phyloP scores from a whole-genome alignment of 1,284 basidiomycete species.

The Cerrena zonata region DNA sequence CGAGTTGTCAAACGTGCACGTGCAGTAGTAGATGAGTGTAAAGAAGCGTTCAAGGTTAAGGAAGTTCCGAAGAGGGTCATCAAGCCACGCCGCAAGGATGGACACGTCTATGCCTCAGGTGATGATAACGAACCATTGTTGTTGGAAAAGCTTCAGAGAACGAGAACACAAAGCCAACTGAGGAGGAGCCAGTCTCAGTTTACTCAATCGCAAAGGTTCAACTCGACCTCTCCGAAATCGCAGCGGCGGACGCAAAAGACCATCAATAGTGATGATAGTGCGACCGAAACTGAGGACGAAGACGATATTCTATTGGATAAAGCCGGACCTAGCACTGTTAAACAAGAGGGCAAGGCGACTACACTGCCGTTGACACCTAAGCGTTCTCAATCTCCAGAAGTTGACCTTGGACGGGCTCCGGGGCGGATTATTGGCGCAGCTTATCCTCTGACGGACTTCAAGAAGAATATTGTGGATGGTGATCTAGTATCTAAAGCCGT shows the following conservation, averaged over 20 bases:
- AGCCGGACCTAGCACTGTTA: conserved; percentile 2
- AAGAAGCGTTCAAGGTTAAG: conserved; percentile 66
- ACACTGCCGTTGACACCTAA: neutral
- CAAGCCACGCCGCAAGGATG: conserved; percentile 44
- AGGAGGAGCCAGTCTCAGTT: neutral
- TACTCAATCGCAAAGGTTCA: conserved; percentile 12
- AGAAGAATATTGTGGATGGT: conserved; percentile 58
- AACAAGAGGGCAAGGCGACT: conserved; percentile 11
- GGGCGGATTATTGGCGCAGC: conserved; percentile 70
- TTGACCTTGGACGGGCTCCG: conserved; percentile 37
- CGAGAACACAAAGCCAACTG: conserved; percentile 19
- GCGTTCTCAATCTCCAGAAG: neutral
- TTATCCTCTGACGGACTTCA: conserved; percentile 72
- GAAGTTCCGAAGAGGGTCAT: conserved; percentile 57
- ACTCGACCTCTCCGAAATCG: conserved; percentile 3
- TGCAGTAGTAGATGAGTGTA: conserved; percentile 56
- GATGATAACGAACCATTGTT: conserved; percentile 62
- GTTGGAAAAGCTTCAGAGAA: conserved; percentile 43
- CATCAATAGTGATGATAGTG: conserved; percentile 18
- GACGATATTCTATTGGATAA: conserved; percentile 26
- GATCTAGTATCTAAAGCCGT: conserved; percentile 80
- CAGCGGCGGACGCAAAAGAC: conserved; percentile 24
- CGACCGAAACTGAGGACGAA: conserved; percentile 27
- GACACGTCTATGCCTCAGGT: conserved; percentile 53
- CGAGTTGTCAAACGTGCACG: conserved; percentile 57